These are phyloP conservation scores for Clonostachys sp. DNA, from an alignment of 2,329 filamentous ascomycete species.

Conservation along the genomic window DNA sequence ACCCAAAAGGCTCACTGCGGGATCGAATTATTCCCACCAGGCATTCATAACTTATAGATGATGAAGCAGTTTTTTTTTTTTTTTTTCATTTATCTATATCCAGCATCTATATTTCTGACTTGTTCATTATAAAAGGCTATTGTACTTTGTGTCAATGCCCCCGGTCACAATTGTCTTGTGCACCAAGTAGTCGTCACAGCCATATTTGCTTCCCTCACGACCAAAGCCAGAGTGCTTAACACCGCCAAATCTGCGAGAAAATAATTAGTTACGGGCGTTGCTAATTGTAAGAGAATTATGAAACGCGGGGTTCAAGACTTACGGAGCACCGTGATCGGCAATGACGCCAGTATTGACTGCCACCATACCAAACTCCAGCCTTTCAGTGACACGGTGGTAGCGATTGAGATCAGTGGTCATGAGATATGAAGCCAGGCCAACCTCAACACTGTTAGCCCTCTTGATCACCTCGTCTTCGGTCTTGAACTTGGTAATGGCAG, in stretches of 20 bases:
- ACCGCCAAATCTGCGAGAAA: slow-evolving; percentile 56
- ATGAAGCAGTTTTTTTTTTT: too few species aligned
- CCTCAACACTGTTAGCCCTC: slow-evolving; percentile 21
- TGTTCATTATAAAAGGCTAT: too few species aligned
- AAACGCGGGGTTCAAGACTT: too few species aligned
- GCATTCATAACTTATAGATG: too few species aligned
- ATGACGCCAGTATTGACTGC: slow-evolving; percentile 35
- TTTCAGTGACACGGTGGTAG: slow-evolving; percentile 32
- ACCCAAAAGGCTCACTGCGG: too few species aligned
- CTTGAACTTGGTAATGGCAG: slow-evolving; percentile 9
- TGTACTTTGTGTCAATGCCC: slow-evolving; percentile 35
- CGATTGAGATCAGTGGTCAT: slow-evolving; percentile 14
- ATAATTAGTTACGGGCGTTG: slow-evolving; percentile 3
- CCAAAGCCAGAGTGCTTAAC: slow-evolving; percentile 82
- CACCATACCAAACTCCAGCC: slow-evolving; percentile 61
- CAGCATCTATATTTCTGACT: too few species aligned
- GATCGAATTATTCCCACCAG: too few species aligned
- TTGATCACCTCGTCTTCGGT: slow-evolving; percentile 23
- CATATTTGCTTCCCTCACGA: slow-evolving; percentile 72
- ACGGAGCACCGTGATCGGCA: slow-evolving; percentile 1
- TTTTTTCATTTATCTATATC: too few species aligned
- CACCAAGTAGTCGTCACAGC: slow-evolving; percentile 69
- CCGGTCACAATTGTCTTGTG: slow-evolving; percentile 62
- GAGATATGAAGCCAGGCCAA: slow-evolving; percentile 18
- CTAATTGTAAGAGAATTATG: too few species aligned